Conservation (phyloP, 2,329 filamentous ascomycete species). For the Ceratocystis cacaofunesta region DNA sequence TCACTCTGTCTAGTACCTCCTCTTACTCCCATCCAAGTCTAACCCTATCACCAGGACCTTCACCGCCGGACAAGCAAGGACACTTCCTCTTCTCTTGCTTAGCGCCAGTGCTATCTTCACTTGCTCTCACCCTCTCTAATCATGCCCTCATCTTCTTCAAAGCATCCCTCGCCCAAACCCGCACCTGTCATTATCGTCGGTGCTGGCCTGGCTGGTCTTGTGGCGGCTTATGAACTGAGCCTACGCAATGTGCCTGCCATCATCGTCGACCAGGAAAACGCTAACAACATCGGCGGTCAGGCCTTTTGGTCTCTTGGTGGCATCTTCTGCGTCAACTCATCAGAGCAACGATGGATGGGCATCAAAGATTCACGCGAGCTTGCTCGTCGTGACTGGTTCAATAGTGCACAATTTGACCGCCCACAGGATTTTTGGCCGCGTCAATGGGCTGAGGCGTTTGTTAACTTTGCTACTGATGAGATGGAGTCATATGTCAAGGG, state of each 20-base stretch:
- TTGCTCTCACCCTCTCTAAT: not conserved
- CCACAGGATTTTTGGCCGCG: constrained; percentile 42
- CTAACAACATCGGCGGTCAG: constrained; percentile 42
- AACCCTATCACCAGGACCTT: not conserved
- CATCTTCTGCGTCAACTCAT: constrained; percentile 43
- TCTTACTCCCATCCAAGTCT: not conserved
- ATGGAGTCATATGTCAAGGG: constrained; percentile 43
- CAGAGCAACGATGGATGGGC: constrained; percentile 41
- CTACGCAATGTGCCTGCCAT: constrained; percentile 35
- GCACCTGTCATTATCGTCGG: constrained; percentile 41
- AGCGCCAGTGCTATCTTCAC: not conserved
- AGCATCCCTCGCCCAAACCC: constrained; percentile 10
- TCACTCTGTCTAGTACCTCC: not conserved
- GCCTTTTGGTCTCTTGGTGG: constrained; percentile 51
- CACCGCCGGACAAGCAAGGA: not conserved
- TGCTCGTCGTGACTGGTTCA: constrained; percentile 44
- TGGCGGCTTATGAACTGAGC: constrained; percentile 42
- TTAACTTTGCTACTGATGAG: constrained; percentile 44
- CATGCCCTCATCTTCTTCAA: not conserved
- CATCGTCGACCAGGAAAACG: constrained; percentile 44
- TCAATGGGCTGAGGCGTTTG: constrained; percentile 48
- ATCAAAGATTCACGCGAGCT: constrained; percentile 43
- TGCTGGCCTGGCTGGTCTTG: constrained; percentile 43
- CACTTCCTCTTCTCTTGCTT: not conserved
- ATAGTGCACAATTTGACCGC: constrained; percentile 43